Percentiles rank a stretch among this genome's conserved stretches.
phyloP scores from a whole-genome alignment of 1,284 basidiomycete genomes.

The Trichosporon coremiiforme region DNA sequence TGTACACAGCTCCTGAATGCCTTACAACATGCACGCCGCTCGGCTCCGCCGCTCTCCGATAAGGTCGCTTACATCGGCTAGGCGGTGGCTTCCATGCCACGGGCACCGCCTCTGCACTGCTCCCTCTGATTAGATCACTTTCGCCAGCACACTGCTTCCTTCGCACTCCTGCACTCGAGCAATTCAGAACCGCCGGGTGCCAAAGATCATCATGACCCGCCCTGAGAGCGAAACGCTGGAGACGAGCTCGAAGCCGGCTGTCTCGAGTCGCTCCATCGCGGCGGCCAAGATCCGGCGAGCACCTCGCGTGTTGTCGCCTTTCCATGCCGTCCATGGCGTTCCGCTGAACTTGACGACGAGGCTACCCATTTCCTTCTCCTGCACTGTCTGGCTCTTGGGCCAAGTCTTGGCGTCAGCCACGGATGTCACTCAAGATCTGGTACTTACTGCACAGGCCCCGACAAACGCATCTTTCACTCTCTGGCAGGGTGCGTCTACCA shows the following conservation, averaged over 20 bases:
- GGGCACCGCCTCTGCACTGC: background rate
- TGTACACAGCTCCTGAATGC: background rate
- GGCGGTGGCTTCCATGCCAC: background rate
- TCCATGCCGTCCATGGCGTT: conserved; percentile 7
- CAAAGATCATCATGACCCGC: conserved; percentile 6
- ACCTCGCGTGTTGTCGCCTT: background rate
- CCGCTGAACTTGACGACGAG: background rate
- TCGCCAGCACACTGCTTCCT: background rate
- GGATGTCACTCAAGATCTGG: background rate
- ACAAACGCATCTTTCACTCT: background rate
- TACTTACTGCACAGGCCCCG: background rate
- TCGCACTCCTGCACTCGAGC: background rate
- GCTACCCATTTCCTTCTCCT: conserved; percentile 10
- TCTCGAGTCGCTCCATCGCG: background rate
- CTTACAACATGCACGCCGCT: background rate
- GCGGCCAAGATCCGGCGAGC: background rate
- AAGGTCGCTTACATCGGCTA: background rate
- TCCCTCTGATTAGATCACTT: background rate
- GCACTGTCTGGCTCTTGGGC: background rate
- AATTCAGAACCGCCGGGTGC: background rate
- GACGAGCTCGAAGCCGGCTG: background rate
- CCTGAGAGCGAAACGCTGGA: conserved; percentile 6
- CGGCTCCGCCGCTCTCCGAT: background rate
- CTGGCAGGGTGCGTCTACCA: background rate
- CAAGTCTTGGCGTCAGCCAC: conserved; percentile 3